Base-by-base conservation (phyloP, 2,329 filamentous ascomycete genomes). In the Teratosphaeriaceae sp. region DNA sequence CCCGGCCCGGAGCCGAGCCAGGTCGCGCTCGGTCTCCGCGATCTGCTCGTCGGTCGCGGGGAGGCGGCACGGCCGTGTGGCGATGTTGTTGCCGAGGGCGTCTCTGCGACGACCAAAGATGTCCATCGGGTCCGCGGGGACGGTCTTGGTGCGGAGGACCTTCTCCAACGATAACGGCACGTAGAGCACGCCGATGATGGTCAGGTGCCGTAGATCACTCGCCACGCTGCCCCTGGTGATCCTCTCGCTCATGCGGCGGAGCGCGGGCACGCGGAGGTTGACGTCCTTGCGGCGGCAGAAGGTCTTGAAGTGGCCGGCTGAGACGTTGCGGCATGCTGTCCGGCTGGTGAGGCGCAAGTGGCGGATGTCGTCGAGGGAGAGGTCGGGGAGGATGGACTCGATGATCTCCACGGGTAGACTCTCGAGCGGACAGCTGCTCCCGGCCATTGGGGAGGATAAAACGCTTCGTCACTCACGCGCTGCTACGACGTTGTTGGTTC, bases 181-280 rank as follows among this genome's bases (percentile, higher is more conserved):
- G 37, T 29, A 40, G 9, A 40, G 37, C 22, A 40, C 37, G 4
- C 37, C 37, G 20, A 23, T 40, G 16, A 40, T 19, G 9, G 22
- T 40, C 21, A 40, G 24, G 20, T 40, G 4, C 18, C 30, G 20
- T 13, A 40, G 23, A 16, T 40, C 8, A 16, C 37, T 29, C 5
- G 37, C 37, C 13, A 40, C 11, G 26, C 22, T 27, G 9, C 24
- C 37, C 18, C 22, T 15, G 8, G 13, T n/a, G 13, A 40, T 26
- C 9, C n/a, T 22, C 8, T 30, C 24, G 5, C 5, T 20, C 20
- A 40, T 8, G 8, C 9, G 13, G 4, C 5, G 20, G 5, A 40
- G 22, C 9, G 22, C 37, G 5, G 4, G 37, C 3, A n/a, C 3
- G 3, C 37, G 22, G 13, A 40, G 37, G 30, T 29, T 23, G 5